These are phyloP conservation scores for Boletus coccyginus DNA, from an alignment of 768 basidiomycete species.

Conservation along the genomic window DNA sequence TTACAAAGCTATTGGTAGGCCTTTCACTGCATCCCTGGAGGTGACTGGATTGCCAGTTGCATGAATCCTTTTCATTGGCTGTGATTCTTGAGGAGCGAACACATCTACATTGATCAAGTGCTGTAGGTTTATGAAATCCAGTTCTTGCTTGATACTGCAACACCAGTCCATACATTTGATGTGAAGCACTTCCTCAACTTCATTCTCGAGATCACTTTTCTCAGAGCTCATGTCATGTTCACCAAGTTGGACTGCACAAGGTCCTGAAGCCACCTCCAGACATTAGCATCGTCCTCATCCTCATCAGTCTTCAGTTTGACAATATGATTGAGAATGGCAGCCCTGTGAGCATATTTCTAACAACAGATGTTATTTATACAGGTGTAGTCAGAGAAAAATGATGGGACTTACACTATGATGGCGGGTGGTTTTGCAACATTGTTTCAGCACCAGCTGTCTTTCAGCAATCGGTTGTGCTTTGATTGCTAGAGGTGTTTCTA, in stretches of 20 bases:
- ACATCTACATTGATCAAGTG: not conserved
- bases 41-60: not conserved
- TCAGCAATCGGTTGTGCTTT: not conserved
- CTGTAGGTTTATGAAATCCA: not conserved
- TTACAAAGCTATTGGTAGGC: not conserved
- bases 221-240: conserved; percentile 15
- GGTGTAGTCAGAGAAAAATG: not conserved
- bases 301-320: not conserved
- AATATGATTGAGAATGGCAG: not conserved
- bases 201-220: conserved; percentile 3
- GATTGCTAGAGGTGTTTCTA: not conserved
- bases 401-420: not conserved
- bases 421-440: not conserved
- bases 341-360: not conserved
- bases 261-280: conserved; percentile 6
- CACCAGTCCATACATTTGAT: not conserved
- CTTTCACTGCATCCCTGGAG: not conserved
- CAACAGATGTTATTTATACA: not conserved
- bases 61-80: not conserved
- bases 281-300: not conserved
- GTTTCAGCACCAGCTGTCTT: not conserved
- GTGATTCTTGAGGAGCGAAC: not conserved
- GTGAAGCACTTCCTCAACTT: not conserved
- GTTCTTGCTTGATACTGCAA: not conserved
- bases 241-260: conserved; percentile 5